These are phyloP conservation scores for Durusdinium trenchii DNA, from an alignment of 73 alveolate species.

Conservation along the genomic window DNA sequence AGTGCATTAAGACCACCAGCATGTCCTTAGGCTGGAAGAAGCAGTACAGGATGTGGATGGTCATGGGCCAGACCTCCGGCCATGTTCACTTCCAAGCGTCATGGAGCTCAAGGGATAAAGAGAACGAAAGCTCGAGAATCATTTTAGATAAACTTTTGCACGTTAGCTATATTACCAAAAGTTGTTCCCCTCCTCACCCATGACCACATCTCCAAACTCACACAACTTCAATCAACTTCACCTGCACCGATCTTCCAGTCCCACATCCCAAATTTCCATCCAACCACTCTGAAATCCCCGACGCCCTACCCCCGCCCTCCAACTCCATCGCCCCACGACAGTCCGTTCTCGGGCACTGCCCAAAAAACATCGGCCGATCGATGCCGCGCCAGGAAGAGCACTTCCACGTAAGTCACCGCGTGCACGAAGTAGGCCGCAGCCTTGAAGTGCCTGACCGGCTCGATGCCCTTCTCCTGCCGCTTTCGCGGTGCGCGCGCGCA, in stretches of 20 bases:
- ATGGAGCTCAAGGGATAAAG: too few species aligned
- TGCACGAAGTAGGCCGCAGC: conserved; percentile 48
- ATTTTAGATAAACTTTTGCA: too few species aligned
- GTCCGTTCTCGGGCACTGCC: background rate
- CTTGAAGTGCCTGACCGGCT: conserved; percentile 8
- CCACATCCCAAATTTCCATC: too few species aligned
- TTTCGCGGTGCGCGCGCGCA: too few species aligned
- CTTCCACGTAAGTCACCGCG: conserved; percentile 2
- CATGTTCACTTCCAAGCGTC: background rate
- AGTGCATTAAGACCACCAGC: background rate
- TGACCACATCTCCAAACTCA: too few species aligned
- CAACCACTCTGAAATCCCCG: too few species aligned
- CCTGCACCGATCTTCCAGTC: too few species aligned
- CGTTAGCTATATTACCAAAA: too few species aligned
- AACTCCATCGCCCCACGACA: background rate
- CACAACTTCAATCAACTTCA: too few species aligned
- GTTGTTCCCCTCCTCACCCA: too few species aligned
- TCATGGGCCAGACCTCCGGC: conserved; percentile 47
- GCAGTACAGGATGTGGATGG: conserved; percentile 39
- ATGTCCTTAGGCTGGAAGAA: conserved; percentile 1
- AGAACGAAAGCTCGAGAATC: too few species aligned
- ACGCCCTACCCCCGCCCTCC: background rate
- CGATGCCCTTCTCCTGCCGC: conserved; percentile 58
- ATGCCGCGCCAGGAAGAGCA: background rate
- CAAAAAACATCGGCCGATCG: background rate